phyloP scores from a whole-genome alignment of 768 basidiomycete species.

The Symmetrospora coprosmae region DNA sequence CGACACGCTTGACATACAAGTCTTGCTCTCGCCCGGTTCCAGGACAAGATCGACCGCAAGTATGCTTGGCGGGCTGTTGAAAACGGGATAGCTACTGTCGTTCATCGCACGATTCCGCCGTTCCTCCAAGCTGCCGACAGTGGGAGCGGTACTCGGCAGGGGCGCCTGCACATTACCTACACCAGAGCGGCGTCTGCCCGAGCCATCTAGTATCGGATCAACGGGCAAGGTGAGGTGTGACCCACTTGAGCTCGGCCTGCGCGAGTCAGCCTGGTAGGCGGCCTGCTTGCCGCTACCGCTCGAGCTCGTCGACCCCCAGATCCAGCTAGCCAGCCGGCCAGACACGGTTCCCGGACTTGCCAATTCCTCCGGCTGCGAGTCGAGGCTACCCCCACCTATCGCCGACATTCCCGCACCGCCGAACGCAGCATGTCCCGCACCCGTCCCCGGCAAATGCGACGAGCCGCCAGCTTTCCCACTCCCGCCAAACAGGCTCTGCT shows the following conservation, averaged over 20 bases:
- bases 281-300: too few species aligned
- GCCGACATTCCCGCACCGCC: neutral
- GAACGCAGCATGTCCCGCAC: neutral
- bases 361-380: conserved; percentile 12
- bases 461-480: neutral
- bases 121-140: conserved; percentile 38
- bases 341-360: conserved; percentile 3
- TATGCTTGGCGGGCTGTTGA: conserved; percentile 72
- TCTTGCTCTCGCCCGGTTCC: conserved; percentile 66
- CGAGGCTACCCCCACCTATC: conserved; percentile 31
- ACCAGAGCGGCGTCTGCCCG: neutral
- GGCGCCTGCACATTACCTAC: neutral
- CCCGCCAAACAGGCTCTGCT: conserved; percentile 27
- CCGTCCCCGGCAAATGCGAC: neutral
- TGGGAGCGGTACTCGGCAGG: conserved; percentile 31
- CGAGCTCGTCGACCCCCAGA: conserved; percentile 35
- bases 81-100: conserved; percentile 52
- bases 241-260: too few species aligned
- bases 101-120: conserved; percentile 38
- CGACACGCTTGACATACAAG: conserved; percentile 51
- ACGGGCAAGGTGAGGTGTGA: too few species aligned
- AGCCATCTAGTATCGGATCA: neutral
- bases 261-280: too few species aligned
- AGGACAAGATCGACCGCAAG: conserved; percentile 73
- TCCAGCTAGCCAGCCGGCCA: conserved; percentile 34